Percentiles rank a stretch among this genome's conserved stretches.
These are phyloP conservation scores for Diplodia seriata DNA, from an alignment of 2,329 filamentous ascomycete species.

Conservation along the genomic window DNA sequence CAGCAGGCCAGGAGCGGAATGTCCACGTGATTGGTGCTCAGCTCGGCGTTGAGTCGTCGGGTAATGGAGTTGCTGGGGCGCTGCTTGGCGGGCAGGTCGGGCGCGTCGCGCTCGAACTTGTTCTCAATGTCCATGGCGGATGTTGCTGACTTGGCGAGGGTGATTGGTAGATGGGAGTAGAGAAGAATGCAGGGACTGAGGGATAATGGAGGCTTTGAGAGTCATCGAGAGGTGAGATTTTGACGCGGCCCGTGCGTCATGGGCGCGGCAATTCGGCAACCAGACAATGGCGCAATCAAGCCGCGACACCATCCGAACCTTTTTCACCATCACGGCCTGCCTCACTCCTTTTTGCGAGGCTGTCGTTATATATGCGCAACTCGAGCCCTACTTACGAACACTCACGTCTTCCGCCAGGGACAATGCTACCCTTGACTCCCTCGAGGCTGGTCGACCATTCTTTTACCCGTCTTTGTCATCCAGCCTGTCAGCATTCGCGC, in stretches of 20 bases:
- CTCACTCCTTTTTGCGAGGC: not conserved
- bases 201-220: not conserved
- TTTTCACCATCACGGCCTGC: not conserved
- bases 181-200: not conserved
- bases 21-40: constrained; percentile 70
- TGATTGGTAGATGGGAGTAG: not conserved
- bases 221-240: constrained; percentile 16
- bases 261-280: not conserved
- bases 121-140: constrained; percentile 18
- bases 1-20: constrained; percentile 74
- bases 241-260: constrained; percentile 19
- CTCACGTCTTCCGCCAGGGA: not conserved
- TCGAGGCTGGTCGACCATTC: not conserved
- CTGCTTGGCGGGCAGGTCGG: constrained; percentile 12
- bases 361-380: not conserved
- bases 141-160: too few species aligned
- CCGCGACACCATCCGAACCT: not conserved
- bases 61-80: not conserved
- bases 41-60: constrained; percentile 47
- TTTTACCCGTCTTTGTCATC: not conserved
- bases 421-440: not conserved
- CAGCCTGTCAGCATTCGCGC: not conserved
- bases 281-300: not conserved
- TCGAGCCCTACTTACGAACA: not conserved
- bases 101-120: constrained; percentile 8